Evolutionary conservation across 495 filamentous ascomycete genomes (phyloP).

Genomic region (Trichoderma gamsii): DNA sequence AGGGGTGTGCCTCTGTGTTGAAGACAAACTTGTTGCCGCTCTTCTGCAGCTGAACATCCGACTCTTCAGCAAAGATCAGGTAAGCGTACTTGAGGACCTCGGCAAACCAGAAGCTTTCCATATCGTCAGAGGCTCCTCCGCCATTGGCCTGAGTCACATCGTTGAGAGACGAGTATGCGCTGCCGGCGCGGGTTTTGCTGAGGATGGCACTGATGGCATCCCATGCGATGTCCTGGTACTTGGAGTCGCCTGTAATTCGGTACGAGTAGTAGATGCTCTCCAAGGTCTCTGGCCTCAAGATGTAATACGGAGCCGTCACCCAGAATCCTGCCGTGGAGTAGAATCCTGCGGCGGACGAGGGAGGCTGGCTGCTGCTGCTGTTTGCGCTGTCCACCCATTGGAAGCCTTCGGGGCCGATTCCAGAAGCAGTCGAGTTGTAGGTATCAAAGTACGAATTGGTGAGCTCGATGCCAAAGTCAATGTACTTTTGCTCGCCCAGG

Average conservation of each 20-base stretch:
- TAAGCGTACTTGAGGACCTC: conserved; percentile 86
- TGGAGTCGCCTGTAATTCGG: conserved; percentile 61
- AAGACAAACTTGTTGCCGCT: conserved; percentile 58
- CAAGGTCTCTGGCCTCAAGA: conserved; percentile 76
- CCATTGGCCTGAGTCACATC: conserved; percentile 62
- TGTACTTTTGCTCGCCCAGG: conserved; percentile 55
- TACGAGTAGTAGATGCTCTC: conserved; percentile 89
- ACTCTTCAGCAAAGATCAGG: conserved; percentile 58
- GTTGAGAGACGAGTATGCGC: conserved; percentile 59
- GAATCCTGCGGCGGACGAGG: conserved; percentile 47
- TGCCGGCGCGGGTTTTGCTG: conserved; percentile 52
- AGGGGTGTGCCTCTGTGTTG: conserved; percentile 75
- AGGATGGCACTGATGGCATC: conserved; percentile 70
- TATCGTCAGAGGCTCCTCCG: conserved; percentile 58
- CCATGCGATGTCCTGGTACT: conserved; percentile 84
- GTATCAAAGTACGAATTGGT: conserved; percentile 70
- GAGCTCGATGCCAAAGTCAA: conserved; percentile 68
- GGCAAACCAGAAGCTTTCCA: conserved; percentile 89
- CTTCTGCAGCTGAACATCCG: conserved; percentile 52
- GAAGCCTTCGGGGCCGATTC: conserved; percentile 77
- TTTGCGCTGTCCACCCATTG: conserved; percentile 53
- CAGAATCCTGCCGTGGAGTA: conserved; percentile 68
- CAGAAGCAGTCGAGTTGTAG: conserved; percentile 59
- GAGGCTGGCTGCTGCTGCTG: conserved; percentile 38
- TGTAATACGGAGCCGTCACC: conserved; percentile 55